Base-by-base conservation (phyloP, 805 yeast genomes). In the Lipomyces lipofer region DNA sequence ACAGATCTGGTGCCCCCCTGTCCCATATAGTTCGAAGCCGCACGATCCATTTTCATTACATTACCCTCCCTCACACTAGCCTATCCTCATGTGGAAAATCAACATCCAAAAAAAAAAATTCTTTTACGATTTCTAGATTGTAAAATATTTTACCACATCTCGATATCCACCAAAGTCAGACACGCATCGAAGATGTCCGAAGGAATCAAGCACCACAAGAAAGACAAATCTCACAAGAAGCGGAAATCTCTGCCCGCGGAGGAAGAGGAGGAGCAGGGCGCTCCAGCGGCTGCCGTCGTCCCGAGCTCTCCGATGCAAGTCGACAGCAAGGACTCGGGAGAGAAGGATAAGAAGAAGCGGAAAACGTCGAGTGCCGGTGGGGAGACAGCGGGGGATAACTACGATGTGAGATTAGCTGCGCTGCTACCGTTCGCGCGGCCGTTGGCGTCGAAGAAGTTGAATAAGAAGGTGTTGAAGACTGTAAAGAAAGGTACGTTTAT, bases 401-500 rank as follows among this genome's bases (percentile, higher is more conserved):
- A 94, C 75, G 99, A 94, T 59, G 79, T 80, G 68, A 84, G 97
- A 74, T 74, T 94, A 73, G 85, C 96, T 47, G 97, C 97, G 19
- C 83, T 86, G 54, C 78, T 94, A 64, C 86, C 96, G 51, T 92
- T 94, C 73, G 97, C 99, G 51, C 78, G 83, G 67, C 99, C 99
- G 57, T 79, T 94, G 65, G 99, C 99, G 13, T 82, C 96, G 42
- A 94, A 94, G 77, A 94, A 94, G 73, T 77, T 92, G 70, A 94
- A 94, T 78, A 94, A 94, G 75, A 94, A 92, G 74, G 85, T 92
- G 15, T 80, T 95, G 69, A 94, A 94, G 76, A 88, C 96, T 43
- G 95, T 94, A 61, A 94, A 94, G 80, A 92, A 89, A 73, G 66
- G 66, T 63, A 33, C 10, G 58, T 47, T 39, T 27, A n/a, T n/a